Base-by-base conservation (phyloP, 106 monocot species). In the Apostasia ramifera region DNA sequence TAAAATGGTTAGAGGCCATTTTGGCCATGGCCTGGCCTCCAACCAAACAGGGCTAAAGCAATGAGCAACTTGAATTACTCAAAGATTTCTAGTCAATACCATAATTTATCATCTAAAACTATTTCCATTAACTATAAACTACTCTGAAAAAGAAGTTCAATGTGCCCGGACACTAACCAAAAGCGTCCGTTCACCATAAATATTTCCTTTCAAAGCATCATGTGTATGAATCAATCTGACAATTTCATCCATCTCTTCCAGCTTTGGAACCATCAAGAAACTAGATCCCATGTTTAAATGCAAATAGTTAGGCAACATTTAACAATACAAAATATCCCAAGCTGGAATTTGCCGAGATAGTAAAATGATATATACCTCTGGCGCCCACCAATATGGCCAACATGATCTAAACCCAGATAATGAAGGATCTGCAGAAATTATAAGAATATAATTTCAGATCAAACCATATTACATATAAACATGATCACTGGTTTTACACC, bases 361-460 rank as follows among this genome's bases (percentile, higher is more conserved):
- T 44, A 43, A 41, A 56, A 57, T 66, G 3, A 49, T 61, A 59
- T 61, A 78, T 78, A 92, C 97, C 97, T 92, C n/a, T 74, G 72
- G 50, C 97, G 97, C 41, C 97, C 97, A 62, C 92, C 92, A 76
- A 89, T 85, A 83, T 97, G 97, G 6, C 97, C 97, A 76, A 89
- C 89, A 81, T 97, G 97, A 77, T 97, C 97, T 73, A 92, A 81
- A 14, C 97, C 97, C 50, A 97, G 61, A 74, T 97, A 97, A 71
- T 97, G 97, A 73, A 97, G 92, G 81, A 97, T 85, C 97, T 97
- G 72, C 0, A 26, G 26, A 26, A 26, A 26, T 26, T 26, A 26
- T 26, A 26, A 26, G 26, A 44, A 11, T 47, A 40, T 50, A 50
- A 8, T 51, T 41, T 66, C 15, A 56, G 3, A 55, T 10, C 41